Base-by-base conservation (phyloP, 768 basidiomycete genomes). In the Trametes meyenii region DNA sequence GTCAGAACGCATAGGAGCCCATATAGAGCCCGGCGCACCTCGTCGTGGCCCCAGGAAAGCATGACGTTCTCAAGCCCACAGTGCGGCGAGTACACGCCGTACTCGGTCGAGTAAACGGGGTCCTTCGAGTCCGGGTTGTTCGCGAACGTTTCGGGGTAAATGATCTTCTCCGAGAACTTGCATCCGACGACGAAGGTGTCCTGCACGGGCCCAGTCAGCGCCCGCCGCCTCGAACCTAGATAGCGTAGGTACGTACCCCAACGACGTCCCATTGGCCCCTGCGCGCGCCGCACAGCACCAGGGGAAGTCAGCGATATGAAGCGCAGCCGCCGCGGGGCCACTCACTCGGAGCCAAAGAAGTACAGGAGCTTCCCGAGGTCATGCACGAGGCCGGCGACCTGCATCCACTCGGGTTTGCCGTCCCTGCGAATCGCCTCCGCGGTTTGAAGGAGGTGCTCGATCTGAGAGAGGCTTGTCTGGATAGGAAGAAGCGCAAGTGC, bases 201-300 rank as follows among this genome's bases (percentile, higher is more conserved):
- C 83, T 84, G 57, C 10, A 42, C 11, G 38, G 17, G 35, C 17
- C 43, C 10, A 44, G 53, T 60, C 44, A 55, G 46, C 23, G 46
- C 29, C 52, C 35, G 23, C 24, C n/a, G 45, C 49, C 29, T 62
- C 49, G 43, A 58, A 33, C 21, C 17, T 24, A 10, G 29, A 7
- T 21, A 46, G 38, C 11, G 35, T 35, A 26, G 44, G 42, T 8
- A 80, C 79, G 68, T 74, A 90, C 90, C 51, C 94, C 94, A 26
- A 96, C 94, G 50, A 96, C 94, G 64, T 94, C 94, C 94, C 94
- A 96, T 75, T 96, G 94, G 6, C 94, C 94, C 52, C 69, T 80
- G 67, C 10, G 69, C 5, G 24, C 10, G 24, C 45, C 45, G 45
- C 45, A 21, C 44, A 40, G 39, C 16, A 39, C 42, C 53, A 21